Conservation (phyloP, 371 early-diverging fungal species). For the Mortierella sp. region DNA sequence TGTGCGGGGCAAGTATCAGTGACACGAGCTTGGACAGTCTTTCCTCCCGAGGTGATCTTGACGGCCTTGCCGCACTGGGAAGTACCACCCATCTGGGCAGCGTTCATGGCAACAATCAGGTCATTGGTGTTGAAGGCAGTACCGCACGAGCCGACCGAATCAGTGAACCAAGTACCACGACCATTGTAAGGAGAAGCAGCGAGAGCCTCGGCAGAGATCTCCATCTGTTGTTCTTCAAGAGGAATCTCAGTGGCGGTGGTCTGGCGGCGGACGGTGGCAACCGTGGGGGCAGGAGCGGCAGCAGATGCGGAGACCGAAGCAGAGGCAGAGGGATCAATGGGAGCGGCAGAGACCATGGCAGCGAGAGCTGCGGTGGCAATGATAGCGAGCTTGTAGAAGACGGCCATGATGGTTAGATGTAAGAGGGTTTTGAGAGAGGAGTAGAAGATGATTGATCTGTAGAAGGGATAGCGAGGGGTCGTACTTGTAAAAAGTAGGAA, state of each 20-base stretch:
- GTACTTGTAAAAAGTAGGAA: not conserved
- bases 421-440: not conserved
- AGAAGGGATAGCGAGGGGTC: not conserved
- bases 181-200: slow-evolving; percentile 14
- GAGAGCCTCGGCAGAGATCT: slow-evolving; percentile 10
- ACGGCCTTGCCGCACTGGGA: slow-evolving; percentile 27
- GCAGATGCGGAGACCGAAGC: slow-evolving; percentile 16
- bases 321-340: slow-evolving; percentile 22
- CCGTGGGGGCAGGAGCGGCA: slow-evolving; percentile 4
- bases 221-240: slow-evolving; percentile 1
- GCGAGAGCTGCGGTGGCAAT: slow-evolving; percentile 36
- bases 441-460: too few relatives aligned
- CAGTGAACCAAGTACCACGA: slow-evolving; percentile 37
- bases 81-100: slow-evolving; percentile 32
- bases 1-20: slow-evolving; percentile 50
- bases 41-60: slow-evolving; percentile 27
- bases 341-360: slow-evolving; percentile 33
- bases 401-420: slow-evolving; percentile 19
- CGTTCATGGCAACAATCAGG: slow-evolving; percentile 49
- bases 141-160: slow-evolving; percentile 33
- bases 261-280: slow-evolving; percentile 10
- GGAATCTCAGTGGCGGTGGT: slow-evolving; percentile 21
- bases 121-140: slow-evolving; percentile 32
- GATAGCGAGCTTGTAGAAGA: slow-evolving; percentile 46
- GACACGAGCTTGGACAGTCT: slow-evolving; percentile 30